Conservation (phyloP, 306 rosid genomes). For the Luffa aegyptiaca region DNA sequence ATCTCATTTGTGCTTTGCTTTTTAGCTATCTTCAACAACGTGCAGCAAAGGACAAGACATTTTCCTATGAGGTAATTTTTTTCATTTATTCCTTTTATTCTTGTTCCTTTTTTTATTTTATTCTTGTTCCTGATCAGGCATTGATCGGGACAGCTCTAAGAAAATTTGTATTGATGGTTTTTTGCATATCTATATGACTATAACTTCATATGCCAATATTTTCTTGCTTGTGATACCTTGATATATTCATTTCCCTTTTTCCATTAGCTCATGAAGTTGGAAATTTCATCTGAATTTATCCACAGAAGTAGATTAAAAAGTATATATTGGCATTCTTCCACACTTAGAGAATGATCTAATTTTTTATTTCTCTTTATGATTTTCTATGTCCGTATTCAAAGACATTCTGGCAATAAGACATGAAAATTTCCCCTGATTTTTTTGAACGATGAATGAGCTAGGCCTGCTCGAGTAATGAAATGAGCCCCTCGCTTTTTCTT, state of each 20-base stretch:
- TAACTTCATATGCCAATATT: neutral
- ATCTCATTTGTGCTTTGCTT: slow-evolving; percentile 10
- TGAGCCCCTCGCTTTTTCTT: no score
- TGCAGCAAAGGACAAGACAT: slow-evolving; percentile 59
- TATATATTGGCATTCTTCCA: neutral
- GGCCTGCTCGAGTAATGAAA: no score
- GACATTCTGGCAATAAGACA: neutral
- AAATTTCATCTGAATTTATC: neutral
- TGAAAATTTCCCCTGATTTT: neutral
- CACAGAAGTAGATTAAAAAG: neutral
- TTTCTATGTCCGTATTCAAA: neutral
- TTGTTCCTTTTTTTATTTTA: neutral
- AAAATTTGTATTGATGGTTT: neutral
- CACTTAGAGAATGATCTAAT: neutral
- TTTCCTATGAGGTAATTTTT: slow-evolving; percentile 75
- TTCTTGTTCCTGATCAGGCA: neutral
- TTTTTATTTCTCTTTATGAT: neutral
- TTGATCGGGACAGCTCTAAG: neutral
- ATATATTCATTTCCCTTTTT: neutral
- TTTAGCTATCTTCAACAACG: slow-evolving; percentile 88
- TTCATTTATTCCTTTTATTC: neutral
- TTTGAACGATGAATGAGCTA: no score
- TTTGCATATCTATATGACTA: neutral
- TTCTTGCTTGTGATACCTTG: neutral
- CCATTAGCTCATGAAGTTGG: neutral